phyloP scores from a whole-genome alignment of 192 early-diverging fungal species.

The Rhizophagus clarus region DNA sequence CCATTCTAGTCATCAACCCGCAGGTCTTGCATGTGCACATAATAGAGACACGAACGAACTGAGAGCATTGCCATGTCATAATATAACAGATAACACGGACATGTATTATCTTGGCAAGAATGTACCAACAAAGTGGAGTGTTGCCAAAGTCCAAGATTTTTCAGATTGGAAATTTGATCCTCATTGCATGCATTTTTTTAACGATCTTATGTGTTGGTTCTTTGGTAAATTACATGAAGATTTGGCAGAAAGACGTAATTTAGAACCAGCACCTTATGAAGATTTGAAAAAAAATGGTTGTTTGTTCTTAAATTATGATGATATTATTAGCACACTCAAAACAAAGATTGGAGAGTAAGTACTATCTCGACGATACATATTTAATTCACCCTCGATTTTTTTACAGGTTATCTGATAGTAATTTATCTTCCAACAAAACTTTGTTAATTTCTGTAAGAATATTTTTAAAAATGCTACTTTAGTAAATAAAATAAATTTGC shows the following conservation, averaged over 20 bases:
- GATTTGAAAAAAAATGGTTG: neutral
- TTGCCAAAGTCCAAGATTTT: too few species aligned
- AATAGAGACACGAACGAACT: neutral
- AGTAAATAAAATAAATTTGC: too few species aligned
- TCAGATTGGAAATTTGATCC: constrained; percentile 32
- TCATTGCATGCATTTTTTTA: constrained; percentile 9
- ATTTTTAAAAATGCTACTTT: too few species aligned
- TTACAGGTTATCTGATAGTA: too few species aligned
- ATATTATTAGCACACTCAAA: constrained; percentile 18
- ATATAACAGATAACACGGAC: too few species aligned
- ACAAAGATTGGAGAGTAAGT: neutral
- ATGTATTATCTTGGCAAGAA: too few species aligned
- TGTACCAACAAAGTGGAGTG: too few species aligned
- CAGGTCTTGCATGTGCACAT: neutral
- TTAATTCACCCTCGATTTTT: too few species aligned
- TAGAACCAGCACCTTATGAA: neutral
- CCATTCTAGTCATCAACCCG: constrained; percentile 31
- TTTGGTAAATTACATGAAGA: constrained; percentile 24
- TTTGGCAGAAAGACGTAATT: neutral
- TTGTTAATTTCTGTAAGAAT: too few species aligned
- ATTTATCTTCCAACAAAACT: too few species aligned
- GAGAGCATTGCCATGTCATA: constrained; percentile 17
- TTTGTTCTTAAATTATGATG: neutral
- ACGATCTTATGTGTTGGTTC: constrained; percentile 32
- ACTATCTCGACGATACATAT: too few species aligned